Base-by-base conservation (phyloP, 2,329 filamentous ascomycete genomes). In the Cordyceps militaris region DNA sequence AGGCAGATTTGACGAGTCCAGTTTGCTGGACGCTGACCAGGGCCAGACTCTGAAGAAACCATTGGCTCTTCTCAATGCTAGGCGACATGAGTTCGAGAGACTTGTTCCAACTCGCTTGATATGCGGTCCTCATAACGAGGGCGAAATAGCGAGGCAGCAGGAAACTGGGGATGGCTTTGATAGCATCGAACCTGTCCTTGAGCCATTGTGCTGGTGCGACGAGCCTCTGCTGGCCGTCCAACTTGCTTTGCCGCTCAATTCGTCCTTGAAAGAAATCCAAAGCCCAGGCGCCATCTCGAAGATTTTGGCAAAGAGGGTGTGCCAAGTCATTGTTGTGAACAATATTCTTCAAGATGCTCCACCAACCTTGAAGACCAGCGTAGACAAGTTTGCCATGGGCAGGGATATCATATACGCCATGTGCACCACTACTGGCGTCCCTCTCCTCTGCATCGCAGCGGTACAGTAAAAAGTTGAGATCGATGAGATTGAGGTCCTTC, bases 281-380 rank as follows among this genome's bases (percentile, higher is more conserved):
- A 3, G 91, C 87, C 94, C 94, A 99, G 63, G 92, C 85, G 0
- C 94, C 94, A 63, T 95, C 83, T 52, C 94, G 86, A 5, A 99
- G 81, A 67, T 99, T 93, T 66, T 97, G 87, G 71, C 93, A 97
- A 11, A 99, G 80, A 0, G 94, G 89, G 69, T 99, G 94, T 0
- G 89, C 94, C 9, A 99, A 82, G 68, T 97, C 85, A 70, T 99
- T 99, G 62, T 94, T 85, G 52, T 80, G 82, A 64, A 97, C 89
- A 61, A 99, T 87, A 58, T 88, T 80, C 65, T 91, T 87, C 43
- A 99, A 76, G 1, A 96, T 78, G 69, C 91, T 97, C 91, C 93
- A 96, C 93, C 94, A 99, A 38, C 95, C 95, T 71, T 99, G 94
- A n/a, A 99, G 79, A 60, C 94, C 94, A 60, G 93, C 93, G 71